These are phyloP conservation scores for Elsinoe perseae DNA, from an alignment of 2,329 filamentous ascomycete species.

Conservation along the genomic window DNA sequence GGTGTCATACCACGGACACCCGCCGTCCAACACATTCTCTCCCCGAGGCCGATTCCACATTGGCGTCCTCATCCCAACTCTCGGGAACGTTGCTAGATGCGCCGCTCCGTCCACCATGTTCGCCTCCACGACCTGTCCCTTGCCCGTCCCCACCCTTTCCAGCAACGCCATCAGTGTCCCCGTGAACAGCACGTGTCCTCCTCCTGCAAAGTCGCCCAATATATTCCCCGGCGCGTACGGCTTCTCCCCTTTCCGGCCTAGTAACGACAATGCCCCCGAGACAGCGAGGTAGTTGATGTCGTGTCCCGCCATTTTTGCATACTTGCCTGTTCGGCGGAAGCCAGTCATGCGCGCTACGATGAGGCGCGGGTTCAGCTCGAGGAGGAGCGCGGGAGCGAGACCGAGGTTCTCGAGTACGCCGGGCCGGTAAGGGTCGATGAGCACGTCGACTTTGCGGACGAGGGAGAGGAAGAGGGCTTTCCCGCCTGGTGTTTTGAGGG, in stretches of 20 bases:
- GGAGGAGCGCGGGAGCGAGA: conserved; percentile 61
- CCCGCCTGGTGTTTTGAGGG: conserved; percentile 64
- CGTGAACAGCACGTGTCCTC: conserved; percentile 71
- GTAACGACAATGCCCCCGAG: conserved; percentile 66
- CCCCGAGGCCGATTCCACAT: conserved; percentile 60
- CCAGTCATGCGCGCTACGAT: conserved; percentile 84
- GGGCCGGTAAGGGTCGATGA: conserved; percentile 91
- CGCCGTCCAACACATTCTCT: conserved; percentile 72
- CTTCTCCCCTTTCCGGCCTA: conserved; percentile 61
- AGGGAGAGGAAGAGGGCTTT: conserved; percentile 60
- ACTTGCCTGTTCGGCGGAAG: conserved; percentile 79
- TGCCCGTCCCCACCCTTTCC: conserved; percentile 54
- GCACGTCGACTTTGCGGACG: conserved; percentile 57
- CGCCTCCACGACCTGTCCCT: conserved; percentile 83
- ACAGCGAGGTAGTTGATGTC: conserved; percentile 96
- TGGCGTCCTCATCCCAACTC: conserved; percentile 56
- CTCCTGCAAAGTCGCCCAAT: conserved; percentile 84
- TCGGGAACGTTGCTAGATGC: conserved; percentile 70
- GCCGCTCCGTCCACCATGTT: conserved; percentile 92
- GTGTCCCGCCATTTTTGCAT: conserved; percentile 81
- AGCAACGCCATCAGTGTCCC: conserved; percentile 76
- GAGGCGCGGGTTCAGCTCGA: conserved; percentile 61
- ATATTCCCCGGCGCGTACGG: conserved; percentile 78
- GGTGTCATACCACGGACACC: conserved; percentile 80
- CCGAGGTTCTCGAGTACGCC: conserved; percentile 81